Conservation (phyloP, 2,329 filamentous ascomycete species). For the Torrubiella hemipterigena region DNA sequence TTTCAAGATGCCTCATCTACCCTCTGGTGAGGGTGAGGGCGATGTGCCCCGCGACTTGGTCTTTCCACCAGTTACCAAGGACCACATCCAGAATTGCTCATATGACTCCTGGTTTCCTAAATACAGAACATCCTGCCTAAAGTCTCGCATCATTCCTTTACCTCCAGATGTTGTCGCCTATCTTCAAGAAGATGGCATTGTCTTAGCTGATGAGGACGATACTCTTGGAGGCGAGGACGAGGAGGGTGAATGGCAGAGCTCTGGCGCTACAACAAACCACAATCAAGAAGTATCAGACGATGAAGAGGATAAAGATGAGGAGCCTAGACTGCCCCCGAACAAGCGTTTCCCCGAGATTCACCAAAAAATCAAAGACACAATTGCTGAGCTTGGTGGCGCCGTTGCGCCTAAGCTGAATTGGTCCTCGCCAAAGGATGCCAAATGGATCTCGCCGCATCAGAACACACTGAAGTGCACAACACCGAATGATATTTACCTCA, state of each 20-base stretch:
- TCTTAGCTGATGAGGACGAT: slow-evolving; percentile 61
- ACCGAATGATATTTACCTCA: slow-evolving; percentile 83
- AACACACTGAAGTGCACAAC: slow-evolving; percentile 88
- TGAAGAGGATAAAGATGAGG: slow-evolving; percentile 43
- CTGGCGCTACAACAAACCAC: slow-evolving; percentile 14
- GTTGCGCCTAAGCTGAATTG: slow-evolving; percentile 94
- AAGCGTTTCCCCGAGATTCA: slow-evolving; percentile 61
- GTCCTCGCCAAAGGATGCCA: slow-evolving; percentile 92
- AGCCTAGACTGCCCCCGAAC: slow-evolving; percentile 34
- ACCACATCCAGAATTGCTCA: slow-evolving; percentile 88
- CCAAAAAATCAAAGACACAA: slow-evolving; percentile 61
- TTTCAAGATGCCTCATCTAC: slow-evolving; percentile 22
- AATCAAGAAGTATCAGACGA: slow-evolving; percentile 26
- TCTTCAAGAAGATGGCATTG: slow-evolving; percentile 82
- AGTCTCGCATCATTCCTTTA: slow-evolving; percentile 74
- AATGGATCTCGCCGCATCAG: slow-evolving; percentile 71
- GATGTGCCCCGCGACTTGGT: slow-evolving; percentile 27
- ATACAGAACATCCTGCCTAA: slow-evolving; percentile 72
- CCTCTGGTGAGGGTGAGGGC: slow-evolving; percentile 10
- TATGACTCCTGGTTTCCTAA: slow-evolving; percentile 85
- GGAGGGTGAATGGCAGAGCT: slow-evolving; percentile 35
- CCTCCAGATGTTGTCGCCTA: slow-evolving; percentile 68
- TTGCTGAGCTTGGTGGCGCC: slow-evolving; percentile 69
- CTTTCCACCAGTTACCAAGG: slow-evolving; percentile 74
- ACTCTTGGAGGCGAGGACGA: slow-evolving; percentile 39